Evolutionary conservation across 257 asterid genomes (phyloP).

Genomic region (Penstemon barbatus): DNA sequence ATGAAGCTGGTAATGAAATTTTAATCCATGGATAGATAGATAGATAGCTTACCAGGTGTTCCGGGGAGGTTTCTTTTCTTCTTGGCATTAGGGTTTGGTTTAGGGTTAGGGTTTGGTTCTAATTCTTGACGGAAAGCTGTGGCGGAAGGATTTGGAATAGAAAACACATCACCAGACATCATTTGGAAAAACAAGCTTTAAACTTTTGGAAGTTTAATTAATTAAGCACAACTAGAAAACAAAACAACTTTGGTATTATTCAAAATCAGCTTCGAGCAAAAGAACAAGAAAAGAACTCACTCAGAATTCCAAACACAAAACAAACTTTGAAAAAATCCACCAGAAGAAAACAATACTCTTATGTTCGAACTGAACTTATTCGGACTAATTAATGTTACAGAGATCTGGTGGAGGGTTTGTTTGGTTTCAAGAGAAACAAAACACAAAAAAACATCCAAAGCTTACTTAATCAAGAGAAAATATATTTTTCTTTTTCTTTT

Average conservation of each 20-base stretch:
- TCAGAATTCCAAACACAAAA: constrained; percentile 23
- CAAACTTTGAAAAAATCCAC: not conserved
- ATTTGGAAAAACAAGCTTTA: constrained; percentile 32
- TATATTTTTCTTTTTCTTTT: constrained; percentile 24
- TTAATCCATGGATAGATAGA: not conserved
- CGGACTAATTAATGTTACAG: constrained; percentile 25
- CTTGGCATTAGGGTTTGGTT: constrained; percentile 51
- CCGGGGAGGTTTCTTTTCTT: constrained; percentile 87
- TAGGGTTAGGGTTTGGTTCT: constrained; percentile 60
- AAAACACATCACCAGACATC: constrained; percentile 83
- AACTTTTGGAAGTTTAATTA: constrained; percentile 29
- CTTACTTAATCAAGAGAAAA: constrained; percentile 57
- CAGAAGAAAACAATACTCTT: constrained; percentile 43
- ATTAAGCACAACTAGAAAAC: constrained; percentile 35
- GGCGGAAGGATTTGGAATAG: constrained; percentile 53
- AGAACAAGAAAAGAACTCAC: constrained; percentile 33
- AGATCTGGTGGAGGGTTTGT: constrained; percentile 47
- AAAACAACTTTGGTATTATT: constrained; percentile 56
- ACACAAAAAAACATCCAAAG: constrained; percentile 46
- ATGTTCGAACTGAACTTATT: not conserved
- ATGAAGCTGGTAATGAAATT: not conserved
- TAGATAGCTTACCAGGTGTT: constrained; percentile 58
- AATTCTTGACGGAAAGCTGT: constrained; percentile 39
- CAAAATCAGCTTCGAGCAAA: constrained; percentile 34
- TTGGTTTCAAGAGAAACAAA: constrained; percentile 50